Base-by-base conservation (phyloP, 2,329 filamentous ascomycete genomes). In the Pseudogymnoascus sp. region DNA sequence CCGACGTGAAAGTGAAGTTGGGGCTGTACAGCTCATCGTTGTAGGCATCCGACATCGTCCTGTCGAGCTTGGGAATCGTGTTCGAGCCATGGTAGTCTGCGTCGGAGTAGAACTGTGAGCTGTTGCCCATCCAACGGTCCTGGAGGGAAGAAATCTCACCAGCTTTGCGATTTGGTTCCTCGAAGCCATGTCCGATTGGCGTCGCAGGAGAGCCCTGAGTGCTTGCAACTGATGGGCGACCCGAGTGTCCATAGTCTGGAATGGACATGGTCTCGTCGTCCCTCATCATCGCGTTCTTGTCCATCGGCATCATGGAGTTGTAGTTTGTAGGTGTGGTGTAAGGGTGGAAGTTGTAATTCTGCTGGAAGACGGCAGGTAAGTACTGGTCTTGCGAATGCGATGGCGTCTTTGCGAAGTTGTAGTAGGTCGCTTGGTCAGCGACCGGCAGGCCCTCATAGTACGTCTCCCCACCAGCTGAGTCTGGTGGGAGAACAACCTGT, bases 11-110 rank as follows among this genome's bases (percentile, higher is more conserved):
- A 34, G 77, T 79, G 63, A 86, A 85, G 67, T 79, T 81, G 0
- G 88, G 87, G 67, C 87, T 91, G 78, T 90, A 96, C 0, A 96
- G 81, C 72, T 94, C 90, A 72, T 96, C 92, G 68, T 85, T 82
- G 70, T 89, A 93, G 58, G 90, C 82, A 70, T 95, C 91, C 16
- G 91, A 93, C 76, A 94, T 90, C 0, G 91, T 94, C 61, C 91
- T 82, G 67, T 91, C 87, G 65, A 96, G 82, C 74, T 93, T 94
- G 25, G 91, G 88, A 25, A 86, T 77, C 38, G 79, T 77, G 64
- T 77, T 74, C 66, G 76, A 76, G 66, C 76, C 77, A 84, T 81
- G 85, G 79, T 68, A 74, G 77, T 73, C 70, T 77, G 74, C 70
- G 70, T 62, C 20, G 58, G 66, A 63, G 63, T 61, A 75, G 72